Conservation (phyloP, 148 eudicot species). For the Rhododendron simsii region DNA sequence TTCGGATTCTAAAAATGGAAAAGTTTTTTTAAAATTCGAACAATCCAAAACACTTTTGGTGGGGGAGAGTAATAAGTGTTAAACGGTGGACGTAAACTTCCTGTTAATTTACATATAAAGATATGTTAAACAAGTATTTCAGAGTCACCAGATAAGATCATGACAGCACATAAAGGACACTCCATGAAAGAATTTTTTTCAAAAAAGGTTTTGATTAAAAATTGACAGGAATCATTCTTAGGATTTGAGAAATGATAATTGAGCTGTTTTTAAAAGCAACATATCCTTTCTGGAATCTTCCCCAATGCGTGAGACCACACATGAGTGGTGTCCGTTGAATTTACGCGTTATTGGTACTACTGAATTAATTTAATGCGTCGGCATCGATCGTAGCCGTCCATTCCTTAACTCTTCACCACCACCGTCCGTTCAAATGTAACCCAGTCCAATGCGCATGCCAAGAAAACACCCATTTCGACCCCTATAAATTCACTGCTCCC, state of each 20-base stretch:
- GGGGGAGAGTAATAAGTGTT: too few relatives aligned
- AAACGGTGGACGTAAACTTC: too few relatives aligned
- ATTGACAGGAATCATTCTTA: not conserved
- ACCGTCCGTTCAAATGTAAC: not conserved
- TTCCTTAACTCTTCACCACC: not conserved
- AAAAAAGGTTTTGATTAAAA: not conserved
- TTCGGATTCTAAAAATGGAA: too few relatives aligned
- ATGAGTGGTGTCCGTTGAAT: not conserved
- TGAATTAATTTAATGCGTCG: not conserved
- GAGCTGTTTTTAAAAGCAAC: not conserved
- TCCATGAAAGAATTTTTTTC: not conserved
- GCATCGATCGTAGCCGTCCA: not conserved
- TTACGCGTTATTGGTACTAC: not conserved
- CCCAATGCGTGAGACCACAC: not conserved
- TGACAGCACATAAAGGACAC: not conserved
- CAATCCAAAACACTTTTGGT: too few relatives aligned
- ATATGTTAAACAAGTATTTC: not conserved
- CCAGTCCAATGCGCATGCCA: not conserved
- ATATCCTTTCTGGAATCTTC: not conserved
- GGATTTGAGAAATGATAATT: not conserved
- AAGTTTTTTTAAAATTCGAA: too few relatives aligned
- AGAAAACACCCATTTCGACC: not conserved
- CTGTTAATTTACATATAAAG: not conserved
- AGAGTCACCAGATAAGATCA: not conserved
- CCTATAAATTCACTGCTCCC: not conserved